A percentile compares a stretch with the other conserved stretches of the same genome.
Evolutionary conservation across 192 early-diverging fungal genomes (phyloP).

Genomic region (Phlyctochytrium planicorne): DNA sequence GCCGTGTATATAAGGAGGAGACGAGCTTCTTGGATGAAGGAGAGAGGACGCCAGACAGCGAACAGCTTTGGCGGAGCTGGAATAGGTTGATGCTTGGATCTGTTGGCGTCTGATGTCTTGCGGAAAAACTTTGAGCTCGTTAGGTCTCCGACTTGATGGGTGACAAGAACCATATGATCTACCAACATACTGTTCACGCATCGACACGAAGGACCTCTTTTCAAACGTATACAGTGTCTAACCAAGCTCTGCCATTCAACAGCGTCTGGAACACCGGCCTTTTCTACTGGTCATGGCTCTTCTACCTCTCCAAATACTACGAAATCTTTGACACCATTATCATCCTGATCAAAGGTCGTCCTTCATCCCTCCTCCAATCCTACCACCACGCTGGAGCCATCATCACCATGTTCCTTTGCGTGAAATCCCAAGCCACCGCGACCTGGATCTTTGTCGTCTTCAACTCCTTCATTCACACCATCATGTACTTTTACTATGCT

Average conservation of each 20-base stretch:
- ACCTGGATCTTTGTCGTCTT: constrained; percentile 80
- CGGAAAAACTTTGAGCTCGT: too few relatives aligned
- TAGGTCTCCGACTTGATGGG: too few relatives aligned
- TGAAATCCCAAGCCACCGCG: constrained; percentile 67
- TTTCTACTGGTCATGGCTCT: constrained; percentile 80
- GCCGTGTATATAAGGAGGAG: too few relatives aligned
- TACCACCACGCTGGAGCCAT: constrained; percentile 88
- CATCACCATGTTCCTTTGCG: constrained; percentile 74
- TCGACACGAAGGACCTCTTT: too few relatives aligned
- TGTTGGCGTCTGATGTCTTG: too few relatives aligned
- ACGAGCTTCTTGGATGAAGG: too few relatives aligned
- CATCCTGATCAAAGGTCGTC: constrained; percentile 75
- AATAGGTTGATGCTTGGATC: too few relatives aligned
- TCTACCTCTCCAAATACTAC: constrained; percentile 88
- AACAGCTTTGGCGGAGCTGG: too few relatives aligned
- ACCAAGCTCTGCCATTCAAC: constrained; percentile 55
- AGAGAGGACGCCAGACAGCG: too few relatives aligned
- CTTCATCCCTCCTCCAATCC: constrained; percentile 75
- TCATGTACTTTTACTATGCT: constrained; percentile 87
- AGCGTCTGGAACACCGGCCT: constrained; percentile 68
- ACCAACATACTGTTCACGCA: too few relatives aligned
- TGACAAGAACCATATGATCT: too few relatives aligned
- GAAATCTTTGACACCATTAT: constrained; percentile 88
- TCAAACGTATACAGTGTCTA: constrained; percentile 25
- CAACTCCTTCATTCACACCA: constrained; percentile 85